These are phyloP conservation scores for Colletotrichum zoysiae DNA, from an alignment of 2,329 filamentous ascomycete genomes.

Conservation along the genomic window DNA sequence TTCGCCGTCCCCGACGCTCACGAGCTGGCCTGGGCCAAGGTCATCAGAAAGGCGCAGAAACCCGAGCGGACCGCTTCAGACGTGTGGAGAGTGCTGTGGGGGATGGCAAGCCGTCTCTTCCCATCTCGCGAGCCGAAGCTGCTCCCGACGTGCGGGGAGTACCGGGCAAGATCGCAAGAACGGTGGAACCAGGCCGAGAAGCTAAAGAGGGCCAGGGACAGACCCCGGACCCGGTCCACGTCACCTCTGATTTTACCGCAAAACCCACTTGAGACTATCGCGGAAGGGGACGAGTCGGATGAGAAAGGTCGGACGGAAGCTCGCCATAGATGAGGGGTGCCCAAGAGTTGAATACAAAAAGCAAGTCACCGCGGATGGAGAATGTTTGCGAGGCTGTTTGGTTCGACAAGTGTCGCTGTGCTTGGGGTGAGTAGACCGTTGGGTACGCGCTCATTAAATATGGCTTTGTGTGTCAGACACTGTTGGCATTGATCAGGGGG, in stretches of 20 bases:
- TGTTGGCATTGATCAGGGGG: not conserved
- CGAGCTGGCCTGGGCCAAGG: not conserved
- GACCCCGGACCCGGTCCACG: not conserved
- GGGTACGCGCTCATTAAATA: not conserved
- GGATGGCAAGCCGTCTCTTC: not conserved
- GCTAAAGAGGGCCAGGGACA: not conserved
- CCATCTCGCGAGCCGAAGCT: not conserved
- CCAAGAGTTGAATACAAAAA: no score
- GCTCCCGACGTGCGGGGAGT: not conserved
- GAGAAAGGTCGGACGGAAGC: not conserved
- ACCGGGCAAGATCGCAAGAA: not conserved
- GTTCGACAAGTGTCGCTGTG: not conserved
- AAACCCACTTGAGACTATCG: not conserved
- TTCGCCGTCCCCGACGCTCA: not conserved
- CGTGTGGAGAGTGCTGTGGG: not conserved
- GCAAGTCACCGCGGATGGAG: no score
- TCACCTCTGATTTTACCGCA: not conserved
- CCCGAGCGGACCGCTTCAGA: not conserved
- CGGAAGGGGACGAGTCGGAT: not conserved
- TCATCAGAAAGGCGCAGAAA: not conserved
- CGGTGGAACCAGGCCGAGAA: not conserved
- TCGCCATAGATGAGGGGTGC: not conserved
- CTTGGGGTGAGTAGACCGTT: not conserved
- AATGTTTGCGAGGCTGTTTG: not conserved
- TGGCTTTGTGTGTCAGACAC: no score